Evolutionary conservation across 192 early-diverging fungal species (phyloP).

Genomic region (Backusella circina): DNA sequence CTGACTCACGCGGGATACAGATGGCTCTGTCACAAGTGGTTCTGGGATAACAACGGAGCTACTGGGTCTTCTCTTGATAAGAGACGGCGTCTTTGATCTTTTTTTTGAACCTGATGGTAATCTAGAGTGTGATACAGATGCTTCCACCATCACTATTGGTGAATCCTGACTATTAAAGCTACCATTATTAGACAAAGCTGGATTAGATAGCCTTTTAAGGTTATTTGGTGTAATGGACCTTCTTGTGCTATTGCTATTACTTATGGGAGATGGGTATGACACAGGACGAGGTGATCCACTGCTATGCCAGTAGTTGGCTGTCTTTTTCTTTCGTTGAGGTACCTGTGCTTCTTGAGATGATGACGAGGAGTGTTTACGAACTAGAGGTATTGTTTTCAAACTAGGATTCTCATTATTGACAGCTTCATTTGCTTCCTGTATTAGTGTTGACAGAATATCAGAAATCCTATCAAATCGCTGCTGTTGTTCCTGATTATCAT

Average conservation of each 20-base stretch:
- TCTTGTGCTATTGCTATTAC: not conserved
- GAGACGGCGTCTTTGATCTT: not conserved
- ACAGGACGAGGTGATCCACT: not conserved
- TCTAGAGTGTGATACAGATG: not conserved
- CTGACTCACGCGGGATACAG: not conserved
- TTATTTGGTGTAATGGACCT: not conserved
- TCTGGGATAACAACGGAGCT: not conserved
- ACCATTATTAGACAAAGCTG: not conserved
- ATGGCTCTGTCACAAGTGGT: not conserved
- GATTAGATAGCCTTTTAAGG: not conserved
- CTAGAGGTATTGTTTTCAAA: not conserved
- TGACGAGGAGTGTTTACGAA: not conserved
- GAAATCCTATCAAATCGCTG: conserved; percentile 26
- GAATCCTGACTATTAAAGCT: not conserved
- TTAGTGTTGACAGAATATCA: conserved; percentile 23
- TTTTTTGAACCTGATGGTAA: not conserved
- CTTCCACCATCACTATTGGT: not conserved
- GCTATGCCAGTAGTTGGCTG: not conserved
- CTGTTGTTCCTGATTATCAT: conserved; percentile 15
- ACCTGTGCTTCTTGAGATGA: not conserved
- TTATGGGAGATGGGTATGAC: not conserved
- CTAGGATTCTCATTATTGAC: conserved; percentile 5
- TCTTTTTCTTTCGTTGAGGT: conserved; percentile 1
- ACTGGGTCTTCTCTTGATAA: not conserved
- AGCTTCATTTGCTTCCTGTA: conserved; percentile 31